A percentile compares a stretch with the other conserved stretches of the same genome.
Conservation (phyloP, 805 yeast species). For the Kodamaea neixiangensis region DNA sequence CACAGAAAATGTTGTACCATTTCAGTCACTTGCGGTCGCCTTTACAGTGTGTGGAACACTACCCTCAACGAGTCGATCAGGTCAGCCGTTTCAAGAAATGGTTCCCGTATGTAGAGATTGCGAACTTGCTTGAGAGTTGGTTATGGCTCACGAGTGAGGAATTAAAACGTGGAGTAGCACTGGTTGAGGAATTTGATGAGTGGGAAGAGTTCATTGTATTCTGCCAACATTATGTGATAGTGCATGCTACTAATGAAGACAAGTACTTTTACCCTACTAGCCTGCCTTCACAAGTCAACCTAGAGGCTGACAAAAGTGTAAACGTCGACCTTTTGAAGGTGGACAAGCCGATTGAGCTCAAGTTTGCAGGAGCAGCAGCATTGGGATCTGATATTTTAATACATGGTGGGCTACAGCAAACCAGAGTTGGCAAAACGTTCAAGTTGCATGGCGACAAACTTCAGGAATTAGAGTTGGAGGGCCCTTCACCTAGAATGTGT, state of each 20-base stretch:
- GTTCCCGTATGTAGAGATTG: constrained; percentile 50
- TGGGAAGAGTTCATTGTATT: constrained; percentile 78
- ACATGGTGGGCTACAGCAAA: constrained; percentile 45
- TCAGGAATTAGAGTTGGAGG: background rate
- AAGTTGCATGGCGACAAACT: background rate
- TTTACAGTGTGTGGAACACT: constrained; percentile 59
- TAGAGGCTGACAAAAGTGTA: constrained; percentile 1
- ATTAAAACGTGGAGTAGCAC: constrained; percentile 41
- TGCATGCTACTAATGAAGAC: constrained; percentile 57
- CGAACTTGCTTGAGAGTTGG: constrained; percentile 65
- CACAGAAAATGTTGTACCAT: constrained; percentile 72
- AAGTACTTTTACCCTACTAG: background rate
- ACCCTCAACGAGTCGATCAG: constrained; percentile 56
- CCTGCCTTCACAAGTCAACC: background rate
- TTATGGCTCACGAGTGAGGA: constrained; percentile 36
- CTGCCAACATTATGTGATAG: constrained; percentile 70
- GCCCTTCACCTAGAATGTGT: constrained; percentile 52
- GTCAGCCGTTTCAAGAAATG: constrained; percentile 50
- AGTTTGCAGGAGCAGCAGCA: constrained; percentile 43
- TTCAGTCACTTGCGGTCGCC: constrained; percentile 69
- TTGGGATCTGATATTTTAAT: constrained; percentile 24
- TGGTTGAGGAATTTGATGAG: constrained; percentile 75
- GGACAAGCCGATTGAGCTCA: constrained; percentile 27
- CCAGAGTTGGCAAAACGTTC: constrained; percentile 19
- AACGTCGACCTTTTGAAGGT: background rate